Percentiles rank a stretch among this genome's conserved stretches.
Evolutionary conservation across 257 asterid species (phyloP).

Genomic region (Gentiana dahurica): DNA sequence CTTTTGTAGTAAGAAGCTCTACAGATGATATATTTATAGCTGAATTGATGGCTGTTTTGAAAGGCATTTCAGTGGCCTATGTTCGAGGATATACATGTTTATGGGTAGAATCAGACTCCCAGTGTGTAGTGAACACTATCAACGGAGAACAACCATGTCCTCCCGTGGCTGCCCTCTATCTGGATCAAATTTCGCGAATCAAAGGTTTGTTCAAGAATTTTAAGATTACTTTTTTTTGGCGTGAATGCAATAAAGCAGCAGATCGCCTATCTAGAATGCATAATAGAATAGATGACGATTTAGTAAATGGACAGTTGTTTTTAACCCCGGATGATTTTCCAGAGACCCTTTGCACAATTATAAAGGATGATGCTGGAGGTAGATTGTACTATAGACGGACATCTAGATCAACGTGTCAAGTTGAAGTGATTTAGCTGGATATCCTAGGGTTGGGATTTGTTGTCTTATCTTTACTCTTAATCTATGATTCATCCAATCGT

Average conservation of each 20-base stretch:
- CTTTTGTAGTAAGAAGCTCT: constrained; percentile 17
- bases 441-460: too few species aligned
- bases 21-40: constrained; percentile 22
- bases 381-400: constrained; percentile 14
- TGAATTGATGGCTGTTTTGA: constrained; percentile 30
- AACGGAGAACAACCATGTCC: constrained; percentile 21
- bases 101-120: constrained; percentile 22
- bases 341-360: constrained; percentile 16
- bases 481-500: too few species aligned
- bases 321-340: constrained; percentile 26
- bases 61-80: constrained; percentile 16
- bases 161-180: constrained; percentile 13
- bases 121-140: constrained; percentile 29
- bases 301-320: constrained; percentile 20
- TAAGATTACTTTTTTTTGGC: too few species aligned
- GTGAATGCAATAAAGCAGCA: too few species aligned
- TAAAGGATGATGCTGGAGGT: constrained; percentile 29
- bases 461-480: too few species aligned
- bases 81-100: constrained; percentile 6
- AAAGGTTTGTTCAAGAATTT: too few species aligned
- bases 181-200: constrained; percentile 18
- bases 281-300: not conserved
- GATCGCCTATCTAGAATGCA: constrained; percentile 18
- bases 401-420: too few species aligned
- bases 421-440: too few species aligned